A percentile compares a stretch with the other conserved stretches of the same genome.
Evolutionary conservation across 2,329 filamentous ascomycete genomes (phyloP).

Genomic region (Colletotrichum abscissum): DNA sequence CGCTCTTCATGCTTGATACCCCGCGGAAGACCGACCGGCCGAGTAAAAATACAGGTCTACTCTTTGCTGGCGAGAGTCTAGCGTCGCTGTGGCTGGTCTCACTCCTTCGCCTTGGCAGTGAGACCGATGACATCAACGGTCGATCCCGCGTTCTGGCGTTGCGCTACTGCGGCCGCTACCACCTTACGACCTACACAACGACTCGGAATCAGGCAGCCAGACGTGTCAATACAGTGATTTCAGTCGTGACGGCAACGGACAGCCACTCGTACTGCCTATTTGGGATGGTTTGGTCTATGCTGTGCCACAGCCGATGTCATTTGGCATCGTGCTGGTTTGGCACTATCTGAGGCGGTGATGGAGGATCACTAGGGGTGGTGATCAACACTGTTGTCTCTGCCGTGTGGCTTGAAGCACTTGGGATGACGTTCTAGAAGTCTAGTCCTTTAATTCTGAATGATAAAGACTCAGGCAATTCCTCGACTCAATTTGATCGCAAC

Average conservation of each 20-base stretch:
- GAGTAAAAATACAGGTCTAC: background rate
- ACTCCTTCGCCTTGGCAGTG: slow-evolving; percentile 13
- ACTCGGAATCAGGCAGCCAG: background rate
- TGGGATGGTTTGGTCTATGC: background rate
- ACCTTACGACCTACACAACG: background rate
- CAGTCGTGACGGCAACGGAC: background rate
- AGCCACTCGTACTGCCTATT: slow-evolving; percentile 18
- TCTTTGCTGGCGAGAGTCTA: background rate
- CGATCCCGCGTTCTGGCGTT: slow-evolving; percentile 9
- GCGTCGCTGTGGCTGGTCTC: slow-evolving; percentile 12
- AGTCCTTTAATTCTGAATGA: background rate
- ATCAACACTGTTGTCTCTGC: background rate
- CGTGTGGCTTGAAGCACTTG: background rate
- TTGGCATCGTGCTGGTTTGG: background rate
- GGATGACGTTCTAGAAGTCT: background rate
- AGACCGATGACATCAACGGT: slow-evolving; percentile 33
- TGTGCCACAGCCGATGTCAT: slow-evolving; percentile 32
- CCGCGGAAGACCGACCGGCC: slow-evolving; percentile 1
- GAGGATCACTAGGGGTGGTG: background rate
- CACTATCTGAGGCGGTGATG: slow-evolving; percentile 1
- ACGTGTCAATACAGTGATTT: background rate
- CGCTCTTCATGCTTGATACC: background rate
- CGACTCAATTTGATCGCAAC: background rate
- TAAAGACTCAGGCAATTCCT: background rate
- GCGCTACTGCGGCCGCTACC: background rate